Evolutionary conservation across 2,329 filamentous ascomycete genomes (phyloP), one percentile per base, ranked within the genome.

Genomic region (Sporothrix humicola): DNA sequence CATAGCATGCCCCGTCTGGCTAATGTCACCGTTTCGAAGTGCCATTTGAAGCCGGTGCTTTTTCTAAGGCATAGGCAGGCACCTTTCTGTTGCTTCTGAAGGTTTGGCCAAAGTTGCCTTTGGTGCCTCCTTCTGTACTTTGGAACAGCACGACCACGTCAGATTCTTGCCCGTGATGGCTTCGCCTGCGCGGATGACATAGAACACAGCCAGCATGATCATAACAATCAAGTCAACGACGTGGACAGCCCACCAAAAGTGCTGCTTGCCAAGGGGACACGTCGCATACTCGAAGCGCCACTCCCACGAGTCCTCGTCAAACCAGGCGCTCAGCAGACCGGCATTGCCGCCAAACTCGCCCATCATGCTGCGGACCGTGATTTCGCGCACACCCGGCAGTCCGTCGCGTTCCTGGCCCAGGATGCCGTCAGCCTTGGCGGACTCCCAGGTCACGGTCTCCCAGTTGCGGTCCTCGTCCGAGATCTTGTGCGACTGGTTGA

Each of bases 301-400:
- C 80, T 92, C 89, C 85, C 89, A 91, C 0, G 82, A 81, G 2
- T 86, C 84, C 73, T 88, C 82, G 80, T 98, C 93, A 79, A 95
- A 98, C 95, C 95, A 99, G 0, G 93, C 87, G 75, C 92, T 96
- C 56, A 99, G 82, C 58, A 99, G 85, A 0, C 94, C 96, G 0
- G 94, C 94, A 80, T 98, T 96, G 23, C 96, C 96, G n/a, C 90
- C 91, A 82, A 92, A 99, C 73, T 93, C 93, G 73, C 96, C 96
- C 96, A 99, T 99, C 94, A 99, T 98, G 81, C 94, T 97, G 74
- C 95, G 90, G 1, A 99, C 92, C 0, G 96, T 99, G 76, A 98
- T 90, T 82, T 99, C 96, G 42, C 95, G 87, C 6, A 98, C 85
- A 0, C 92, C 92, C 0, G 92, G 89, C 2, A 88, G 77, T 4